These are phyloP conservation scores for Helianthus annuus DNA, from an alignment of 129 eudicot species.

Conservation along the genomic window DNA sequence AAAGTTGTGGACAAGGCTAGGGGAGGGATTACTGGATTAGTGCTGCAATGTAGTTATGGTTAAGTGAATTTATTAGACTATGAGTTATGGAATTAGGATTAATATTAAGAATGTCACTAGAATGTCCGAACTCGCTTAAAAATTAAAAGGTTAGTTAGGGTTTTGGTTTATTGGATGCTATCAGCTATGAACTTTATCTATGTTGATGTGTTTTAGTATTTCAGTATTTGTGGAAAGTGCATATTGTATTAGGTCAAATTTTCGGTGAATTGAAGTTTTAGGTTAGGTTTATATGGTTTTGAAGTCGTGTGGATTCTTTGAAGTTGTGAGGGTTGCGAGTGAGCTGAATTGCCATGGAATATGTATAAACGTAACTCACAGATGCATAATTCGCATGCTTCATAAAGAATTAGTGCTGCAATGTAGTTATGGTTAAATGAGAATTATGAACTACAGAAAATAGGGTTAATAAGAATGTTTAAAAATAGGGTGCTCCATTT, in stretches of 20 bases:
- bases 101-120: no score
- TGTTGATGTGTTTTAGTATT: background rate
- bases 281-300: slow-evolving; percentile 15
- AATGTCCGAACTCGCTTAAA: slow-evolving; percentile 80
- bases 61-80: no score
- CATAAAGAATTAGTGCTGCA: slow-evolving; percentile 22
- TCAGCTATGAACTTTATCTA: background rate
- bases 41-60: no score
- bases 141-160: slow-evolving; percentile 76
- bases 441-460: background rate
- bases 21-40: no score
- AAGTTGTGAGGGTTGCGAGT: background rate
- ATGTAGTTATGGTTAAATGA: slow-evolving; percentile 13
- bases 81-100: no score
- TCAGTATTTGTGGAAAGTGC: background rate
- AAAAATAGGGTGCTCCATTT: background rate
- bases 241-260: slow-evolving; percentile 22
- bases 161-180: slow-evolving; percentile 1
- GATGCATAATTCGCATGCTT: background rate
- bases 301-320: background rate
- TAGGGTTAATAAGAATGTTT: background rate
- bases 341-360: slow-evolving; percentile 8
- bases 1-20: no score
- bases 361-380: slow-evolving; percentile 1
- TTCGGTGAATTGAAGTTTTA: background rate